A percentile compares a stretch with the other conserved stretches of the same genome.
Evolutionary conservation across 1,139 yeast genomes (phyloP).

Genomic region (Candida labiduridarum): DNA sequence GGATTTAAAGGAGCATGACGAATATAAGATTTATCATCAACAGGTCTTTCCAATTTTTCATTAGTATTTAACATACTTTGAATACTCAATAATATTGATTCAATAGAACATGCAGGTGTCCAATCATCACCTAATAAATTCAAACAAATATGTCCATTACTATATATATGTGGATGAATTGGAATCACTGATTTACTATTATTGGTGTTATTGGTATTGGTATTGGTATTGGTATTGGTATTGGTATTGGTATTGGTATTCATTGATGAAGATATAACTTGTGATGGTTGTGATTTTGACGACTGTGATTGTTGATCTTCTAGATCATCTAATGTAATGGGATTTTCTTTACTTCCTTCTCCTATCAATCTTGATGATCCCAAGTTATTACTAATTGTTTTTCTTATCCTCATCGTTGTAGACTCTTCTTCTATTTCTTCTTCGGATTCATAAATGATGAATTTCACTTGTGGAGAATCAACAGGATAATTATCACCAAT

Average conservation of each 20-base stretch:
- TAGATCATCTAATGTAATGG: background rate
- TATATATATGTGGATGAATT: constrained; percentile 71
- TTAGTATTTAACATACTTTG: constrained; percentile 68
- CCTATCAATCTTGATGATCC: background rate
- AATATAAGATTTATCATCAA: constrained; percentile 54
- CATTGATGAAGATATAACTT: too few relatives aligned
- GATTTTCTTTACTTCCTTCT: background rate
- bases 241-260: too few relatives aligned
- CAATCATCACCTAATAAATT: constrained; percentile 67
- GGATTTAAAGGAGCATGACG: constrained; percentile 61
- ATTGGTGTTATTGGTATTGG: constrained; percentile 20
- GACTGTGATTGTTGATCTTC: too few relatives aligned
- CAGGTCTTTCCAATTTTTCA: constrained; percentile 47
- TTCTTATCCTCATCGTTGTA: background rate
- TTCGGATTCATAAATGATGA: constrained; percentile 28
- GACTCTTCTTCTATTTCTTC: constrained; percentile 14
- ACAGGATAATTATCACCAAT: constrained; percentile 61
- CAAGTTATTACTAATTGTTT: background rate
- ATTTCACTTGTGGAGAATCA: constrained; percentile 62
- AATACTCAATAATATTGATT: constrained; percentile 55
- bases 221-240: background rate
- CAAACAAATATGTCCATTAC: constrained; percentile 75
- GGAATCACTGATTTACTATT: constrained; percentile 47
- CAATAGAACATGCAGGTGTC: constrained; percentile 70
- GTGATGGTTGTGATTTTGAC: too few relatives aligned